Evolutionary conservation across 2,329 filamentous ascomycete species (phyloP).

Genomic region (Alternaria postmessia): DNA sequence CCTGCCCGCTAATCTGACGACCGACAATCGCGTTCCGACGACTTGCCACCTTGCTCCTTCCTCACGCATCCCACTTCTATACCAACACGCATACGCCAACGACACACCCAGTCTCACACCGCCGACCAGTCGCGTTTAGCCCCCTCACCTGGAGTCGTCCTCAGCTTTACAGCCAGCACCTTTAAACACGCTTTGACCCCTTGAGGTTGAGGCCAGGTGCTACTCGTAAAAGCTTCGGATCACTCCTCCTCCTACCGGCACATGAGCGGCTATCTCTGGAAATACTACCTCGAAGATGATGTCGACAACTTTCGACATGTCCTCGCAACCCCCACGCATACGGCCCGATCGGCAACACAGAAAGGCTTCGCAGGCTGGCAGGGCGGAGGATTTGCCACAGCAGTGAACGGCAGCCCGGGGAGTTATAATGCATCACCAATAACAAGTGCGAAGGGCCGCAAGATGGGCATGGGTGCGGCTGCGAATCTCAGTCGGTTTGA

Average conservation of each 20-base stretch:
- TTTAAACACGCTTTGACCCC: slow-evolving; percentile 93
- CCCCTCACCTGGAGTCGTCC: slow-evolving; percentile 49
- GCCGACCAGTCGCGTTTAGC: slow-evolving; percentile 34
- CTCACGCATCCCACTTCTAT: slow-evolving; percentile 3
- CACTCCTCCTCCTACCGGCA: slow-evolving; percentile 54
- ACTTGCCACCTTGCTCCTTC: slow-evolving; percentile 23
- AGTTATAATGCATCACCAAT: slow-evolving; percentile 58
- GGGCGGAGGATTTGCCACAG: slow-evolving; percentile 36
- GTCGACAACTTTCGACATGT: slow-evolving; percentile 92
- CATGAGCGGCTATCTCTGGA: slow-evolving; percentile 98
- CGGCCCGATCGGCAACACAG: slow-evolving; percentile 63
- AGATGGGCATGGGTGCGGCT: slow-evolving; percentile 36
- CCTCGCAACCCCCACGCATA: slow-evolving; percentile 74
- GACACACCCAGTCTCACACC: slow-evolving; percentile 15
- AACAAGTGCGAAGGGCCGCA: slow-evolving; percentile 47
- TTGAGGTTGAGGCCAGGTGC: slow-evolving; percentile 90
- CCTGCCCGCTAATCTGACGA: background rate
- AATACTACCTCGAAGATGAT: slow-evolving; percentile 96
- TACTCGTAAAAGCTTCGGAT: slow-evolving; percentile 63
- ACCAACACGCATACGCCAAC: background rate
- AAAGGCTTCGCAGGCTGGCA: slow-evolving; percentile 53
- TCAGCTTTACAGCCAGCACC: slow-evolving; percentile 64
- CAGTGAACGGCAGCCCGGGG: slow-evolving; percentile 57
- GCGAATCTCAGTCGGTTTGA: slow-evolving; percentile 67
- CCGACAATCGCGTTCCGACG: slow-evolving; percentile 7